A percentile compares a stretch with the other conserved stretches of the same genome.
phyloP scores from a whole-genome alignment of 2,329 filamentous ascomycete species.

The Neonectria faginata region DNA sequence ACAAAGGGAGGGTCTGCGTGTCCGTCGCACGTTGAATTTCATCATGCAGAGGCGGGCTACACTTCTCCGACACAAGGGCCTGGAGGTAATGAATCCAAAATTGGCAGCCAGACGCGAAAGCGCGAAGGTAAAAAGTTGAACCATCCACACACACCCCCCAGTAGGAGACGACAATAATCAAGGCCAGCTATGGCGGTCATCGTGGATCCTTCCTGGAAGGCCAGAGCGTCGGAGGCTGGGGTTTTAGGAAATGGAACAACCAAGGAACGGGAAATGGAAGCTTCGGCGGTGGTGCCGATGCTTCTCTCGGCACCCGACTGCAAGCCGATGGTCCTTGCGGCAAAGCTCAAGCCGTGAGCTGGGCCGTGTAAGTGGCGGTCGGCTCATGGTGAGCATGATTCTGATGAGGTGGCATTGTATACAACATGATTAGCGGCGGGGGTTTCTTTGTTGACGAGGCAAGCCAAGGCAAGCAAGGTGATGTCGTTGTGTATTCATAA shows the following conservation, averaged over 20 bases:
- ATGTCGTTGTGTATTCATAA: constrained; percentile 19
- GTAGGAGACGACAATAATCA: constrained; percentile 6
- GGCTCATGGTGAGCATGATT: constrained; percentile 41
- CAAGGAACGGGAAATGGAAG: constrained; percentile 3
- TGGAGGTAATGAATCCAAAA: constrained; percentile 9
- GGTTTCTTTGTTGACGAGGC: neutral
- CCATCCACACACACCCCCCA: constrained; percentile 26
- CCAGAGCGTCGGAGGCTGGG: constrained; percentile 3
- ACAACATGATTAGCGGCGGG: constrained; percentile 27
- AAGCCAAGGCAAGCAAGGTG: neutral
- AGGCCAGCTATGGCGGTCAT: neutral
- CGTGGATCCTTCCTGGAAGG: constrained; percentile 7
- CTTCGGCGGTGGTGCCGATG: constrained; percentile 28
- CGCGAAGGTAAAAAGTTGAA: constrained; percentile 17
- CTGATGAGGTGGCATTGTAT: constrained; percentile 32
- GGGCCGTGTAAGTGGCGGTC: constrained; percentile 41
- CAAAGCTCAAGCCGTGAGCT: constrained; percentile 38
- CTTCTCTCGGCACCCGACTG: constrained; percentile 31
- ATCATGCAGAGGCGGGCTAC: constrained; percentile 38
- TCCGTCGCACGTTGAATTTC: constrained; percentile 24
- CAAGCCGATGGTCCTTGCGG: constrained; percentile 31
- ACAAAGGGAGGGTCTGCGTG: constrained; percentile 39
- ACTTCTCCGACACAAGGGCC: constrained; percentile 18
- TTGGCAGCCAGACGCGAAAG: constrained; percentile 5
- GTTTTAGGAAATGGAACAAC: constrained; percentile 9